These are phyloP conservation scores for Dissoconium aciculare DNA, from an alignment of 2,329 filamentous ascomycete species.

Conservation along the genomic window DNA sequence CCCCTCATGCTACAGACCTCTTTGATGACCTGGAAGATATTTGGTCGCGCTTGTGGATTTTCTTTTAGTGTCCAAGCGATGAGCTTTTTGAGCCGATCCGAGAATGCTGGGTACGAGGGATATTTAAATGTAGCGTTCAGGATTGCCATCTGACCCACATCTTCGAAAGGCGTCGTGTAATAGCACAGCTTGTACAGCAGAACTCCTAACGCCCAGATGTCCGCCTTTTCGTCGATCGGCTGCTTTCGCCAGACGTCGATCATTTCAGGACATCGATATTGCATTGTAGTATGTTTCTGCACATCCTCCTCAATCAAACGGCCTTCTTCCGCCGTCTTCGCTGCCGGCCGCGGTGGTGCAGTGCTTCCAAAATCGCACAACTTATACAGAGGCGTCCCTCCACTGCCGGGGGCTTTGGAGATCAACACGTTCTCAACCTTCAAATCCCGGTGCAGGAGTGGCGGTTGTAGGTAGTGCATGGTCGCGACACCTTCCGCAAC, in stretches of 20 bases:
- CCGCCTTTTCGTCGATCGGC: slow-evolving; percentile 95
- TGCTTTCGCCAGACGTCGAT: slow-evolving; percentile 93
- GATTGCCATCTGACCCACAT: slow-evolving; percentile 93
- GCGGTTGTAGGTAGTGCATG: slow-evolving; percentile 97
- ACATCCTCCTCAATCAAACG: slow-evolving; percentile 91
- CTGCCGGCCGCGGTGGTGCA: slow-evolving; percentile 67
- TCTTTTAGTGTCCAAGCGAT: slow-evolving; percentile 90
- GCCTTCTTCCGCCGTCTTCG: slow-evolving; percentile 75
- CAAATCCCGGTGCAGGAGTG: slow-evolving; percentile 80
- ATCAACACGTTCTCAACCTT: slow-evolving; percentile 99
- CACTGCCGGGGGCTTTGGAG: slow-evolving; percentile 36
- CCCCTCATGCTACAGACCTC: slow-evolving; percentile 84
- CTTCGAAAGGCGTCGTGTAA: slow-evolving; percentile 97
- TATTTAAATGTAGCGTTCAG: slow-evolving; percentile 91
- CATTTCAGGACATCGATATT: slow-evolving; percentile 98
- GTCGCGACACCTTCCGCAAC: slow-evolving; percentile 92
- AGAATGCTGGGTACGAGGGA: slow-evolving; percentile 76
- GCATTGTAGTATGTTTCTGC: slow-evolving; percentile 89
- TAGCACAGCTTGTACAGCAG: slow-evolving; percentile 96
- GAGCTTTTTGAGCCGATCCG: slow-evolving; percentile 72
- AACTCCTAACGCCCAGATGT: slow-evolving; percentile 94
- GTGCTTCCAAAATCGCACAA: slow-evolving; percentile 96
- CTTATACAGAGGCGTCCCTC: slow-evolving; percentile 70
- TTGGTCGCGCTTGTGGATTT: slow-evolving; percentile 63
- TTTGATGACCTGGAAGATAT: slow-evolving; percentile 82